Conservation (phyloP, 768 basidiomycete genomes). For the Lentinula edodes region DNA sequence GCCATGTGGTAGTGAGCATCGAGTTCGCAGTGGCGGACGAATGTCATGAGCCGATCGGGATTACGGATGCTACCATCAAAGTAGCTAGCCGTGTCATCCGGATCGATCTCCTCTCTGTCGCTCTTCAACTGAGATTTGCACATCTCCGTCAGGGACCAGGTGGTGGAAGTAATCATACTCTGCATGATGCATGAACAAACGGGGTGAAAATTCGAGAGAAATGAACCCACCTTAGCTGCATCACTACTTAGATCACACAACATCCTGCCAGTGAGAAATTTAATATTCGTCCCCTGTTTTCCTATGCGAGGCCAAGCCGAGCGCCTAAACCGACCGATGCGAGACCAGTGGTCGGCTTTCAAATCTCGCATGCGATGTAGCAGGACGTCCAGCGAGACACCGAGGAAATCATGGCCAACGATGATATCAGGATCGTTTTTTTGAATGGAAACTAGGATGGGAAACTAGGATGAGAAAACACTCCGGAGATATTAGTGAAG, state of each 20-base stretch:
- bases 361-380: constrained; percentile 88
- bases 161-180: constrained; percentile 97
- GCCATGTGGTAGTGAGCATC: constrained; percentile 99
- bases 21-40: constrained; percentile 89
- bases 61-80: constrained; percentile 78
- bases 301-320: constrained; percentile 79
- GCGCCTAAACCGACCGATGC: constrained; percentile 85
- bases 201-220: neutral
- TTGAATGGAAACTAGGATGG: constrained; percentile 56
- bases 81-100: constrained; percentile 88
- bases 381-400: constrained; percentile 84
- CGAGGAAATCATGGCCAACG: constrained; percentile 91
- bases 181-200: constrained; percentile 22
- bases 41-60: constrained; percentile 77
- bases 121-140: constrained; percentile 82
- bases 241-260: constrained; percentile 93
- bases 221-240: constrained; percentile 70
- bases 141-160: constrained; percentile 99
- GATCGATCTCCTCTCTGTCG: constrained; percentile 90
- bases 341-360: constrained; percentile 91
- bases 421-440: constrained; percentile 92
- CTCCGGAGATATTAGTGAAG: neutral
- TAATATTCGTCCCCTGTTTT: constrained; percentile 77
- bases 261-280: constrained; percentile 78
- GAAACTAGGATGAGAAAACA: neutral